Evolutionary conservation across 163 green algal genomes (phyloP).

Genomic region (Chloromonas sp.): DNA sequence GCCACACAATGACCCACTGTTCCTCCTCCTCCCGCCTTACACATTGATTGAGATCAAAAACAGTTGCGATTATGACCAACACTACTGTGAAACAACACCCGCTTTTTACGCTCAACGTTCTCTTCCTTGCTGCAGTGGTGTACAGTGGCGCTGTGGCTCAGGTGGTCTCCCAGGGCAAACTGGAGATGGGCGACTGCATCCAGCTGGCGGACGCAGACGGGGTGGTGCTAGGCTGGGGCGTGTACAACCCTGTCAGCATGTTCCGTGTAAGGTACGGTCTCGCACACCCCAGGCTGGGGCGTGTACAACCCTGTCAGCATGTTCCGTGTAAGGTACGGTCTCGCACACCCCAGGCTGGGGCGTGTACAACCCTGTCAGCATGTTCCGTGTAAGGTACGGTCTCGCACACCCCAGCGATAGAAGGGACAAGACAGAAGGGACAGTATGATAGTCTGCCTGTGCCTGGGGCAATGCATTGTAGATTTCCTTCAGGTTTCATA

Average conservation of each 20-base stretch:
- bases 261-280: constrained; percentile 60
- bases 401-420: not conserved
- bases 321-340: constrained; percentile 63
- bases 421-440: too few relatives aligned
- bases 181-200: constrained; percentile 58
- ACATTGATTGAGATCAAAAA: too few relatives aligned
- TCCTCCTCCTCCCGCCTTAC: too few relatives aligned
- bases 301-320: constrained; percentile 80
- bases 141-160: not conserved
- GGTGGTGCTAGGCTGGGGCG: constrained; percentile 64
- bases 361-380: constrained; percentile 76
- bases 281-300: constrained; percentile 53
- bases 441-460: too few relatives aligned
- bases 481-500: too few relatives aligned
- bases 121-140: not conserved
- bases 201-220: constrained; percentile 56
- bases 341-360: constrained; percentile 54
- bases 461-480: too few relatives aligned
- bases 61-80: too few relatives aligned
- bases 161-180: constrained; percentile 10
- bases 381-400: constrained; percentile 68
- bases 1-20: too few relatives aligned
- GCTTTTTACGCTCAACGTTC: too few relatives aligned
- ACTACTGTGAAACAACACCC: too few relatives aligned
- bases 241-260: constrained; percentile 81